Evolutionary conservation across 106 monocot genomes (phyloP).

Genomic region (Ottelia alismoides): DNA sequence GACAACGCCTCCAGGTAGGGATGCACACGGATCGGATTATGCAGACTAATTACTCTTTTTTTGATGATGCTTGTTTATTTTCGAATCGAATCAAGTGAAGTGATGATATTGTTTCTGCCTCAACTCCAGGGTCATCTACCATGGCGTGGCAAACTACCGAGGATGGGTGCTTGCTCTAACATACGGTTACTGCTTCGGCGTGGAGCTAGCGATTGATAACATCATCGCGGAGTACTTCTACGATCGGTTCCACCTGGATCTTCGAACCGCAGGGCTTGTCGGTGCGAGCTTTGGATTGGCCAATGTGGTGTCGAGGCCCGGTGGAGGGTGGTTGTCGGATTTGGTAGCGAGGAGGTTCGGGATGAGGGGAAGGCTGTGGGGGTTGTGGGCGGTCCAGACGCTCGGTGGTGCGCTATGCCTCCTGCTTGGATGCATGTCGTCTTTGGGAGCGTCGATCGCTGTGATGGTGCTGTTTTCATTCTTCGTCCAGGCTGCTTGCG

Average conservation of each 20-base stretch:
- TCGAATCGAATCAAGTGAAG: not conserved
- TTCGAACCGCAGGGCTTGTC: too few relatives aligned
- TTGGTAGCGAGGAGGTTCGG: constrained; percentile 23
- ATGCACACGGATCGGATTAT: too few relatives aligned
- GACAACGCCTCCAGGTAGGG: constrained; percentile 40
- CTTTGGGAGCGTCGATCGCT: constrained; percentile 22
- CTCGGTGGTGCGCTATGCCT: constrained; percentile 60
- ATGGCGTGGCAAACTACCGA: constrained; percentile 40
- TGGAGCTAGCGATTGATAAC: constrained; percentile 60
- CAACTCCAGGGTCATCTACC: constrained; percentile 30
- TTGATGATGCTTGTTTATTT: not conserved
- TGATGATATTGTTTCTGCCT: too few relatives aligned
- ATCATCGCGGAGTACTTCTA: constrained; percentile 59
- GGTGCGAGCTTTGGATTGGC: too few relatives aligned
- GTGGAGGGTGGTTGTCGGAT: constrained; percentile 54
- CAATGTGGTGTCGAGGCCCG: too few relatives aligned
- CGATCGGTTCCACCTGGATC: too few relatives aligned
- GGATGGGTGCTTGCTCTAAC: constrained; percentile 46
- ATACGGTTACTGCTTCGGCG: constrained; percentile 64
- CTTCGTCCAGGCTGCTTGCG: too few relatives aligned
- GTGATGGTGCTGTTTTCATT: too few relatives aligned
- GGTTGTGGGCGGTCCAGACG: constrained; percentile 52
- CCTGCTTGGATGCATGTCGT: constrained; percentile 25
- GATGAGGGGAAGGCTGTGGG: constrained; percentile 82
- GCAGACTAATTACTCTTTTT: too few relatives aligned